These are phyloP conservation scores for Aspergillus fumigatiaffinis DNA, from an alignment of 2,329 filamentous ascomycete genomes.

Conservation along the genomic window DNA sequence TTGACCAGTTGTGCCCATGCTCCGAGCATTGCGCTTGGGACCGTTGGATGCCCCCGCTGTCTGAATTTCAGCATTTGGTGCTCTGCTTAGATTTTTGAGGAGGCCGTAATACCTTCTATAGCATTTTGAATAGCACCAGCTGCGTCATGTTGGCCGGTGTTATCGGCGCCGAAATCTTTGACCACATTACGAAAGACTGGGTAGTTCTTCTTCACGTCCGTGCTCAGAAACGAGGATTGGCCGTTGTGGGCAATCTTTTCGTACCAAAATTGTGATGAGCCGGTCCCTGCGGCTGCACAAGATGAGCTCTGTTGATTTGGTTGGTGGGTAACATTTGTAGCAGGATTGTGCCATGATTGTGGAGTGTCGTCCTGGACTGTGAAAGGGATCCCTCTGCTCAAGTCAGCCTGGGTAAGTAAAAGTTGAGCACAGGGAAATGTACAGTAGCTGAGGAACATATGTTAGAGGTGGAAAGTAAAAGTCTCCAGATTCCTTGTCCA, in stretches of 20 bases:
- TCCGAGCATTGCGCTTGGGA: slow-evolving; percentile 20
- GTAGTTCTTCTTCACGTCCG: slow-evolving; percentile 25
- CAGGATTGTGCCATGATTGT: slow-evolving; percentile 14
- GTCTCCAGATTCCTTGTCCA: neutral
- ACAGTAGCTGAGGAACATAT: neutral
- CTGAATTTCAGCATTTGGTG: neutral
- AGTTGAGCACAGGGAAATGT: neutral
- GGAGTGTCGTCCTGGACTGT: slow-evolving; percentile 13
- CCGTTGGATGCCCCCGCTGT: slow-evolving; percentile 23
- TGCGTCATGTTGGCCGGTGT: slow-evolving; percentile 28
- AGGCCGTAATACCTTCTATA: slow-evolving; percentile 21
- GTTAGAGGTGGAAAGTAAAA: neutral
- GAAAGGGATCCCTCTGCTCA: slow-evolving; percentile 18
- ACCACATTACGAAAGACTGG: slow-evolving; percentile 36
- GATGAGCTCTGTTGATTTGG: neutral
- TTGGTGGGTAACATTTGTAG: slow-evolving; percentile 8
- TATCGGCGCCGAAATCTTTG: slow-evolving; percentile 30
- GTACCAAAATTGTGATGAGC: slow-evolving; percentile 23
- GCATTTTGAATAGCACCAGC: slow-evolving; percentile 27
- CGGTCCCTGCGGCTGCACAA: slow-evolving; percentile 3
- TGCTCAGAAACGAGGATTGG: slow-evolving; percentile 24
- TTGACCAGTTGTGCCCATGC: slow-evolving; percentile 28
- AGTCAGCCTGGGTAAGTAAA: neutral
- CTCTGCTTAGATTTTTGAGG: neutral
- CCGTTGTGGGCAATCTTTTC: slow-evolving; percentile 27